These are phyloP conservation scores for Digitaria exilis DNA, from an alignment of 202 grass and related monocot genomes.

Conservation along the genomic window DNA sequence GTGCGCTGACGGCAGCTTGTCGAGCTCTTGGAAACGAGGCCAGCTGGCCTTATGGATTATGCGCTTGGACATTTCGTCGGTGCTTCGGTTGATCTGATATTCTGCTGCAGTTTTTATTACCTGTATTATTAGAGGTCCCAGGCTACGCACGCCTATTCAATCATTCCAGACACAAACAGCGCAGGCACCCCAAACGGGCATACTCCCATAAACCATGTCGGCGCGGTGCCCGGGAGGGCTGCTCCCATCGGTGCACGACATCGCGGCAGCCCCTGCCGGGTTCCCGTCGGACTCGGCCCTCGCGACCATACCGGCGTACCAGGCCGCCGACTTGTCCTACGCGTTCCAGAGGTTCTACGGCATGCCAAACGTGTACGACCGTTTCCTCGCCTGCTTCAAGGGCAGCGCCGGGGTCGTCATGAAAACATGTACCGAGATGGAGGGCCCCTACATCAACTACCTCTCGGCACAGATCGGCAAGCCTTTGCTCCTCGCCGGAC, in stretches of 20 bases:
- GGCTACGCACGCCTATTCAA: too few species aligned
- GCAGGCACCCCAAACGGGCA: too few species aligned
- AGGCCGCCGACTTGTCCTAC: constrained; percentile 47
- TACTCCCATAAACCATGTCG: too few species aligned
- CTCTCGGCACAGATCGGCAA: constrained; percentile 22
- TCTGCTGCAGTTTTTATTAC: too few species aligned
- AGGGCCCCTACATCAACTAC: constrained; percentile 50
- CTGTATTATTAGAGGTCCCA: too few species aligned
- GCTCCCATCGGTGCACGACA: neutral
- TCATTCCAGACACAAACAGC: too few species aligned
- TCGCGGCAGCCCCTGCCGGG: constrained; percentile 15
- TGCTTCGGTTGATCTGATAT: too few species aligned
- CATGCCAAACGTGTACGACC: constrained; percentile 27
- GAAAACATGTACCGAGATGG: constrained; percentile 55
- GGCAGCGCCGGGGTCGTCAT: constrained; percentile 1
- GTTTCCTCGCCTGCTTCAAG: neutral
- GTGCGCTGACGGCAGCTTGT: too few species aligned
- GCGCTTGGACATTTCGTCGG: too few species aligned
- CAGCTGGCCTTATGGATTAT: too few species aligned
- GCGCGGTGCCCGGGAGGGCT: constrained; percentile 20
- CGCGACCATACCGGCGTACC: constrained; percentile 35
- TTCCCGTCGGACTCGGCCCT: constrained; percentile 42
- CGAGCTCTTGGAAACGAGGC: too few species aligned
- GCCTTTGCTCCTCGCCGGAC: constrained; percentile 36
- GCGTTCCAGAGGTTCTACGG: constrained; percentile 33